Conservation (phyloP, 208 protist species). For the Trypanosoma brucei region DNA sequence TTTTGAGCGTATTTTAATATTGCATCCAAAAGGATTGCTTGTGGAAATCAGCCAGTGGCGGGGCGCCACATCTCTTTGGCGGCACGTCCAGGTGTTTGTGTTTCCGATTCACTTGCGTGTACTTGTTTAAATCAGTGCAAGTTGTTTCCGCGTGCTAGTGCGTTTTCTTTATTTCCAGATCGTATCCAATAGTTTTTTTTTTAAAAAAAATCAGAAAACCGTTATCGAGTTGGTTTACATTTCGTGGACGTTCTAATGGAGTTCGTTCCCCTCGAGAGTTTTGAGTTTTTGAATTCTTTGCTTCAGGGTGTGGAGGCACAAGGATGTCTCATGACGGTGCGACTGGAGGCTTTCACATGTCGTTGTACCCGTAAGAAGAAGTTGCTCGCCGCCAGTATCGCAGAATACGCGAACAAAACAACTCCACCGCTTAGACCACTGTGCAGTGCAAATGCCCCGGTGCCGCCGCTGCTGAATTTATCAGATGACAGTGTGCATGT, state of each 20-base stretch:
- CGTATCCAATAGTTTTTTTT: too few species aligned
- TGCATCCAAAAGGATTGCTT: too few species aligned
- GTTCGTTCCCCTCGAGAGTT: constrained; percentile 65
- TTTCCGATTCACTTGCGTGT: too few species aligned
- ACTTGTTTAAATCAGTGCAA: too few species aligned
- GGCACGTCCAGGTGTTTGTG: too few species aligned
- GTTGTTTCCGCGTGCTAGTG: too few species aligned
- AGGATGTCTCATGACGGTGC: constrained; percentile 58
- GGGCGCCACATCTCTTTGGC: too few species aligned
- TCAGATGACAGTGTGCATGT: constrained; percentile 3
- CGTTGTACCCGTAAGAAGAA: constrained; percentile 63
- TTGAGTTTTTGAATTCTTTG: constrained; percentile 77
- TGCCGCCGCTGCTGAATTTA: constrained; percentile 23
- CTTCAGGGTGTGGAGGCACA: constrained; percentile 62
- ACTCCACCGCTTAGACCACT: constrained; percentile 51
- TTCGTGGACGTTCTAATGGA: constrained; percentile 34
- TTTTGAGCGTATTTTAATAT: too few species aligned
- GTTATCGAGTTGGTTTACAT: too few species aligned
- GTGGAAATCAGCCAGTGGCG: too few species aligned
- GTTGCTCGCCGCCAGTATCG: constrained; percentile 46
- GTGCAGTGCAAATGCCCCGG: constrained; percentile 14
- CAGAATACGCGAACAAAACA: constrained; percentile 40
- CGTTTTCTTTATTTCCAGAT: too few species aligned
- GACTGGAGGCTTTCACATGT: constrained; percentile 73
- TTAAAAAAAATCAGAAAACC: too few species aligned